Evolutionary conservation across 306 rosid genomes (phyloP).

Genomic region (Crotalaria pallida): DNA sequence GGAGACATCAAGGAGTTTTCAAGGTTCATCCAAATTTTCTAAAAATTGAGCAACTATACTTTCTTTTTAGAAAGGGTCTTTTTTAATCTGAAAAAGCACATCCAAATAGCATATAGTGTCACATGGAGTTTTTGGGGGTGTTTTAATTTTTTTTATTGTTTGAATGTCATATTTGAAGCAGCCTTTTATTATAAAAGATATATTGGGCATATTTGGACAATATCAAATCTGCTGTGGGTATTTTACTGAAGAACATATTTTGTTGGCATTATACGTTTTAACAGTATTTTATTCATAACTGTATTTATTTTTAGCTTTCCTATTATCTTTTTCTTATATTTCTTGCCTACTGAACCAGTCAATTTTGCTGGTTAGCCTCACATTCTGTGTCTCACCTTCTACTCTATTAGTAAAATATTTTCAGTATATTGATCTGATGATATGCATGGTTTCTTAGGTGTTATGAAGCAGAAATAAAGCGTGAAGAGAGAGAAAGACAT

Average conservation of each 20-base stretch:
- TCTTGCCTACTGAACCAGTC: background rate
- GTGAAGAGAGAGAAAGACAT: slow-evolving; percentile 91
- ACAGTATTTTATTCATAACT: background rate
- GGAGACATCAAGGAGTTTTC: background rate
- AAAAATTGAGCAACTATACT: too few relatives aligned
- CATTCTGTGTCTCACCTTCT: background rate
- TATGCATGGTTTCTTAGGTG: slow-evolving; percentile 50
- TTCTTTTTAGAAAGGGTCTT: too few relatives aligned
- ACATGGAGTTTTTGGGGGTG: background rate
- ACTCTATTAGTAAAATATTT: background rate
- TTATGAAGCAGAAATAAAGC: slow-evolving; percentile 72
- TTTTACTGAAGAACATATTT: background rate
- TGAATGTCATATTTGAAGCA: background rate
- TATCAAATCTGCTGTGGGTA: background rate
- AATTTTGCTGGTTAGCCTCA: background rate
- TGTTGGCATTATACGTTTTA: background rate
- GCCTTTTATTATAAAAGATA: background rate
- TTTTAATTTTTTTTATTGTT: background rate
- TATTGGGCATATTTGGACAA: background rate
- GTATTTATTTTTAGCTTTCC: slow-evolving; percentile 1
- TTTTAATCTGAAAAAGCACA: too few relatives aligned
- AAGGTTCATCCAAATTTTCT: too few relatives aligned
- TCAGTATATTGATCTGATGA: background rate
- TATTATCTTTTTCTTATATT: background rate
- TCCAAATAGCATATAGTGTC: background rate